Evolutionary conservation across 2,329 filamentous ascomycete genomes (phyloP), one percentile per base, ranked within the genome.

Genomic region (Tolypocladium tundrense): DNA sequence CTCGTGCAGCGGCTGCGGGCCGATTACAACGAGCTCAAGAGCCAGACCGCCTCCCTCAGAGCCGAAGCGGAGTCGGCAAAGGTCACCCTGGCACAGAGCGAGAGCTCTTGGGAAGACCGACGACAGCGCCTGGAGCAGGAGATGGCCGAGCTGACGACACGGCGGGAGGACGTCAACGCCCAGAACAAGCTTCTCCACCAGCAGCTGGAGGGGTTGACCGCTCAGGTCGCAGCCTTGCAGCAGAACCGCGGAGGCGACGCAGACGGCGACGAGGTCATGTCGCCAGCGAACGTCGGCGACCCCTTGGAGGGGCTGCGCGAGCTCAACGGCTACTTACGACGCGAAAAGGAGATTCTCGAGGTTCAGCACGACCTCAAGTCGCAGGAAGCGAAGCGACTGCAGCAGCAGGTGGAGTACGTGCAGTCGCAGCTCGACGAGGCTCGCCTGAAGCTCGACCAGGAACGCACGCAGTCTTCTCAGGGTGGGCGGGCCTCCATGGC

Each of bases 261-360:
- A 31, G 75, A 78, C 19, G 74, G 74, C 7, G 77, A 83, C 14
- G 85, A 88, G 37, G 76, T 77, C 14, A 75, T 79, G 59, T 76
- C 77, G 14, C 72, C 79, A 1, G 73, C 80, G 19, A 73, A 79
- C 8, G 75, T 82, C 5, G 79, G 84, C 55, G 78, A 84, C 41
- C 85, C 83, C 45, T 76, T 86, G 11, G 89, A 91, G 63, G 90
- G 89, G 56, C 82, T 96, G 11, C 88, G 94, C 61, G 93, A 97
- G 67, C 84, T 99, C 58, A 95, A 96, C 73, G 88, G 84, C 61
- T 99, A 94, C 71, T 78, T 99, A 60, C 88, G 93, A 52, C 88
- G 91, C 48, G 95, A 99, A 74, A 99, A 97, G 77, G 94, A 97
- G 70, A 97, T 99, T 63, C 82, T 97, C 10, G 93, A 99, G 65